Evolutionary conservation across 371 early-diverging fungal species (phyloP).

Genomic region (Mortierella sp.): DNA sequence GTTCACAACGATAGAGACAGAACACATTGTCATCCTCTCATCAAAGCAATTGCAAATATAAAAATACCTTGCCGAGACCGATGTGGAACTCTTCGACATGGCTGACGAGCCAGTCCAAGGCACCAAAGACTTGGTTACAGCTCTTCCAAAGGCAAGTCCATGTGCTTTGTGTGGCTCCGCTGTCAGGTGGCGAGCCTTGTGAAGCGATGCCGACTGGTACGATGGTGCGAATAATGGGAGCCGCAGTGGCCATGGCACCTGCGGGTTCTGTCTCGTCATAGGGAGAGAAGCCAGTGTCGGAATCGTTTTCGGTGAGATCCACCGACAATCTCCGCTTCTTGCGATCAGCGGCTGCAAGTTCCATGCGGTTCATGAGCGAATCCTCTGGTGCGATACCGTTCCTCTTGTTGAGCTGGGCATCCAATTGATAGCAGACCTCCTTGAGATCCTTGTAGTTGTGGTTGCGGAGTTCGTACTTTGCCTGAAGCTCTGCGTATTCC

Average conservation of each 20-base stretch:
- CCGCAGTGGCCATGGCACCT: conserved; percentile 1
- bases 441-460: conserved; percentile 34
- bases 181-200: conserved; percentile 15
- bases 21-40: background rate
- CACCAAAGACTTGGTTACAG: conserved; percentile 55
- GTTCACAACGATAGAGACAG: background rate
- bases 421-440: conserved; percentile 39
- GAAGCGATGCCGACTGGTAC: conserved; percentile 14
- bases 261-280: conserved; percentile 30
- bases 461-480: conserved; percentile 36
- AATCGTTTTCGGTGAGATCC: conserved; percentile 27
- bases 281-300: conserved; percentile 26
- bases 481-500: conserved; percentile 34
- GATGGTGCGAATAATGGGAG: conserved; percentile 13
- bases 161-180: conserved; percentile 38
- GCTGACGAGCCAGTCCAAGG: conserved; percentile 53
- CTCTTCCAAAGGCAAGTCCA: conserved; percentile 59
- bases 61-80: conserved; percentile 55
- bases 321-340: conserved; percentile 38
- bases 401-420: conserved; percentile 36
- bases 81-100: conserved; percentile 56
- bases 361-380: conserved; percentile 25
- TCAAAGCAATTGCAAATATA: background rate
- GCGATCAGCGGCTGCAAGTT: conserved; percentile 23
- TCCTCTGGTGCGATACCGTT: conserved; percentile 25